Conservation (phyloP, 1,284 basidiomycete species). For the Ganoderma leucocontextum region DNA sequence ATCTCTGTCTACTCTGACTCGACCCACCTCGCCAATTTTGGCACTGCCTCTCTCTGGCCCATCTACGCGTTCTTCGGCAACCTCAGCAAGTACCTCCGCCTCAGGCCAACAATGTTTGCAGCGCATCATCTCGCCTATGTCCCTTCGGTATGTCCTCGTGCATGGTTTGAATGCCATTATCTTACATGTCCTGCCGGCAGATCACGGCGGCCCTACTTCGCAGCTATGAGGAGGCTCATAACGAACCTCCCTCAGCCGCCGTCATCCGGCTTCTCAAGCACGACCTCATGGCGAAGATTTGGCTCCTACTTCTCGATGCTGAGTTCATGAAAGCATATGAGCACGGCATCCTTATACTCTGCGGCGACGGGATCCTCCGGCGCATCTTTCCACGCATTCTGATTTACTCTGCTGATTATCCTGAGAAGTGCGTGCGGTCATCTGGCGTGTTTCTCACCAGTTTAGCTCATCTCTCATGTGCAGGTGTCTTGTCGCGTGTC, state of each 20-base stretch:
- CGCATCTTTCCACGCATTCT: conserved; percentile 9
- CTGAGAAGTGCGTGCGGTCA: conserved; percentile 17
- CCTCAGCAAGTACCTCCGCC: conserved; percentile 36
- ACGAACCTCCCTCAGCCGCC: not conserved
- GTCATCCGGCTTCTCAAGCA: conserved; percentile 33
- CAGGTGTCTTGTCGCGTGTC: not conserved
- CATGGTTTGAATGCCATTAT: not conserved
- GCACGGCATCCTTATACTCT: conserved; percentile 3
- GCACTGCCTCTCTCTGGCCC: conserved; percentile 27
- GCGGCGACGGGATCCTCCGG: conserved; percentile 7
- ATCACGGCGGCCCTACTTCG: not conserved
- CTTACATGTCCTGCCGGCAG: not conserved
- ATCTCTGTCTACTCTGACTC: conserved; percentile 34
- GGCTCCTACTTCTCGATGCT: conserved; percentile 34
- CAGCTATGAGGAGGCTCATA: not conserved
- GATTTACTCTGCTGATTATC: conserved; percentile 16
- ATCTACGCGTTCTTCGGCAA: conserved; percentile 32
- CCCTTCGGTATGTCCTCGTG: conserved; percentile 6
- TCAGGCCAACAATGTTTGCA: conserved; percentile 26
- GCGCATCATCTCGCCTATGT: conserved; percentile 41
- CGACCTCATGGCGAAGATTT: conserved; percentile 39
- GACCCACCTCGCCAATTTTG: conserved; percentile 26
- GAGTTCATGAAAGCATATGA: conserved; percentile 18
- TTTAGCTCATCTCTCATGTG: too few relatives aligned
- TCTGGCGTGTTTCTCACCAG: too few relatives aligned